A percentile compares a stretch with the other conserved stretches of the same genome.
These are phyloP conservation scores for Aspergillus jensenii DNA, from an alignment of 2,329 filamentous ascomycete genomes.

Conservation along the genomic window DNA sequence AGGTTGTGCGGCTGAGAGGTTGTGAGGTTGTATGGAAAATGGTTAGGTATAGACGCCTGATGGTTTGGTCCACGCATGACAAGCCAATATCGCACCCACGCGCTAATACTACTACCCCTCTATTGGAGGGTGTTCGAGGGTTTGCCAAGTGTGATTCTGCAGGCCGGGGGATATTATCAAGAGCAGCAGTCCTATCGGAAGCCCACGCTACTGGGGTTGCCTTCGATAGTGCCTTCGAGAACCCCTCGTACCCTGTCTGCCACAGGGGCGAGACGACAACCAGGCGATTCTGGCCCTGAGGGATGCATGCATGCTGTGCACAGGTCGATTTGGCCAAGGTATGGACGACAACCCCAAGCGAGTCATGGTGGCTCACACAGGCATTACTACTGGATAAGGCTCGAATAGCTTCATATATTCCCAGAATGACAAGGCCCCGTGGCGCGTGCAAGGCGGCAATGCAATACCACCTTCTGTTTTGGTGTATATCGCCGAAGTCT, in stretches of 20 bases:
- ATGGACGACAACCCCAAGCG: neutral
- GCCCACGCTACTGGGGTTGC: neutral
- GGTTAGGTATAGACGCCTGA: too few species aligned
- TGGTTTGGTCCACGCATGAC: neutral
- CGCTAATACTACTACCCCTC: neutral
- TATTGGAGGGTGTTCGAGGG: neutral
- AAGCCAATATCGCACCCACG: neutral
- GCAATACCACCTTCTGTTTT: conserved; percentile 19
- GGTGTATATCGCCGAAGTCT: neutral
- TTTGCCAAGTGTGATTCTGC: neutral
- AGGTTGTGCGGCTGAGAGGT: too few species aligned
- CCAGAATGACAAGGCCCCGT: neutral
- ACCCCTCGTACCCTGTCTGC: neutral
- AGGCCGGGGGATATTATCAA: neutral
- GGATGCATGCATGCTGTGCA: too few species aligned
- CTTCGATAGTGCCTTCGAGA: neutral
- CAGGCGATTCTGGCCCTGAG: too few species aligned
- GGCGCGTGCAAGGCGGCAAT: neutral
- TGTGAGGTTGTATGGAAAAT: too few species aligned
- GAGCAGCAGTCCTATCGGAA: neutral
- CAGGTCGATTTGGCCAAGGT: neutral
- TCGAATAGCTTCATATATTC: conserved; percentile 3
- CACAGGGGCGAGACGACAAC: neutral
- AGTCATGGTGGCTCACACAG: neutral
- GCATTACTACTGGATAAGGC: neutral